phyloP scores from a whole-genome alignment of 139 green algal species.

The Micractinium sp. region DNA sequence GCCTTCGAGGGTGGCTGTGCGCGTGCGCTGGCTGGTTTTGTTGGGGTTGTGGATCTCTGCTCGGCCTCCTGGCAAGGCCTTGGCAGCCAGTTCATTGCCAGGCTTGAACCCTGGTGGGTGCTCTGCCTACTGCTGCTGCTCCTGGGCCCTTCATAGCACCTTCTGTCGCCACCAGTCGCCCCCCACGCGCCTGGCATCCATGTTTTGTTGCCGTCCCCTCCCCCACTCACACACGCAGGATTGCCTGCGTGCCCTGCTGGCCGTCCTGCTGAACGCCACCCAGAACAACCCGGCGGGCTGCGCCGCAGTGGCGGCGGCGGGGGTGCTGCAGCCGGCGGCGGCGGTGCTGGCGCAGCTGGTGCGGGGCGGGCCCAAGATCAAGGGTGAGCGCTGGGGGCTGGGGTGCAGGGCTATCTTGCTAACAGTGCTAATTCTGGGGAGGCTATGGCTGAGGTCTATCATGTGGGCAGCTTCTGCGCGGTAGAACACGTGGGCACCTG shows the following conservation, averaged over 20 bases:
- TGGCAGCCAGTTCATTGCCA: too few species aligned
- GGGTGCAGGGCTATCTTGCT: too few species aligned
- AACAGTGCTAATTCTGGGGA: too few species aligned
- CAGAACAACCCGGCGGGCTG: slow-evolving; percentile 67
- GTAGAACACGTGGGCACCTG: too few species aligned
- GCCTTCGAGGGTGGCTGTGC: not conserved
- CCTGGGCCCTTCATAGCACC: too few species aligned
- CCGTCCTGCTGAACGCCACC: slow-evolving; percentile 80
- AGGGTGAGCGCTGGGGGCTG: not conserved
- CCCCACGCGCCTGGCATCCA: not conserved
- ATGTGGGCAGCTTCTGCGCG: too few species aligned
- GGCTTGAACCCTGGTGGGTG: too few species aligned
- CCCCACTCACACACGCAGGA: slow-evolving; percentile 7
- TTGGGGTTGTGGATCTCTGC: too few species aligned
- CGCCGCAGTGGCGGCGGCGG: slow-evolving; percentile 39
- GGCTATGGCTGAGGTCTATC: too few species aligned
- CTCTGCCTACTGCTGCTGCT: too few species aligned
- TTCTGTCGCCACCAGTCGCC: not conserved
- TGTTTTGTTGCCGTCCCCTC: too few species aligned
- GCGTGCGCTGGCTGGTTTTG: not conserved
- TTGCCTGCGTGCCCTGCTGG: slow-evolving; percentile 53
- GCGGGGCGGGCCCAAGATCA: slow-evolving; percentile 20
- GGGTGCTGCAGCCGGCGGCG: slow-evolving; percentile 40
- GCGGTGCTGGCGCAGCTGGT: slow-evolving; percentile 22
- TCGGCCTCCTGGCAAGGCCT: too few species aligned